Percentiles rank a stretch among this genome's conserved stretches.
Conservation (phyloP, 164 flowering plant species). For the Chloranthus sessilifolius region DNA sequence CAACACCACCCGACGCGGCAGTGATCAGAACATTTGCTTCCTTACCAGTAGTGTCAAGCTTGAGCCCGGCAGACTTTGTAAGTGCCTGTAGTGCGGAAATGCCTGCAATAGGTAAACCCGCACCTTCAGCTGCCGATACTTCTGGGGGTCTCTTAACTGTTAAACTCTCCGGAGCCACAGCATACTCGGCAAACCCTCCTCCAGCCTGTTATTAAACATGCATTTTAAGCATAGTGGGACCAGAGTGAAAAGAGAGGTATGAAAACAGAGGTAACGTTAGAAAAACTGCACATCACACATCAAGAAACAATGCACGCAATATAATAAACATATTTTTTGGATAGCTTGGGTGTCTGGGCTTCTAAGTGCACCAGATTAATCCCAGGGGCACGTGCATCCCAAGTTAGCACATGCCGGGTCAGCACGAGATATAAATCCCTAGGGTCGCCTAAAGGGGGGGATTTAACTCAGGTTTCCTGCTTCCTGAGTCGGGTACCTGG, state of each 20-base stretch:
- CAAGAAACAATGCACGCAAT: no score
- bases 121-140: constrained; percentile 30
- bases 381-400: no score
- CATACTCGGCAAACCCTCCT: constrained; percentile 40
- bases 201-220: constrained; percentile 24
- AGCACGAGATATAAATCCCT: no score
- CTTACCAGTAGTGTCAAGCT: constrained; percentile 24
- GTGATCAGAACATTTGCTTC: constrained; percentile 29
- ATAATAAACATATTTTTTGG: no score
- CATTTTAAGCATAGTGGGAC: not conserved
- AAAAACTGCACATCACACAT: no score
- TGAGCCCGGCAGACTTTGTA: constrained; percentile 22
- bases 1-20: constrained; percentile 45
- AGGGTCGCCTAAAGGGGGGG: no score
- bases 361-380: no score
- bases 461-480: no score
- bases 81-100: constrained; percentile 35
- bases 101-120: constrained; percentile 32
- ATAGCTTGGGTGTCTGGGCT: no score
- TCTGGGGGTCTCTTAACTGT: constrained; percentile 32
- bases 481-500: no score
- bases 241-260: not conserved
- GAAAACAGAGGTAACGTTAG: no score
- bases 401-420: no score
- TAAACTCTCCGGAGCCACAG: constrained; percentile 18